phyloP scores from a whole-genome alignment of 2,329 filamentous ascomycete species.

The Metarhizium robertsii region DNA sequence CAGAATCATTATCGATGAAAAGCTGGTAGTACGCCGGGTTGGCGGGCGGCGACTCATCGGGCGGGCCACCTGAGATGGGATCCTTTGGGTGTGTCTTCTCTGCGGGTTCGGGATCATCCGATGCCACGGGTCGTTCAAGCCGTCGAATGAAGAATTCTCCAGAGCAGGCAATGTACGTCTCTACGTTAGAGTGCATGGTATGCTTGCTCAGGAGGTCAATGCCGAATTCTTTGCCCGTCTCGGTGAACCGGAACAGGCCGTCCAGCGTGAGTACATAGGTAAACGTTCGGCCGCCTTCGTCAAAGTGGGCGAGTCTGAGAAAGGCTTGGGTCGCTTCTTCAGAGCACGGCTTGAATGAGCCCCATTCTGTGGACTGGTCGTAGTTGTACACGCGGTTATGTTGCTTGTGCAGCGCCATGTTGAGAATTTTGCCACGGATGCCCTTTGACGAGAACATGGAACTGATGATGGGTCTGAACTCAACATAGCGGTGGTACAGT shows the following conservation, averaged over 20 bases:
- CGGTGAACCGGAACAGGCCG: conserved; percentile 79
- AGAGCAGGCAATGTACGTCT: conserved; percentile 81
- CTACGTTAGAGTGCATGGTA: conserved; percentile 92
- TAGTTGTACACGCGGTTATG: conserved; percentile 86
- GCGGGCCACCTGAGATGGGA: conserved; percentile 37
- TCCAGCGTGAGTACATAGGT: conserved; percentile 90
- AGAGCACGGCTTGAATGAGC: conserved; percentile 56
- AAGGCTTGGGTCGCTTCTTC: conserved; percentile 69
- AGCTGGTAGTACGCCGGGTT: conserved; percentile 64
- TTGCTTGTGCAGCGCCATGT: conserved; percentile 82
- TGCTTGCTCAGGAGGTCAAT: conserved; percentile 92
- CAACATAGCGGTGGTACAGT: conserved; percentile 86
- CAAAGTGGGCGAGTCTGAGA: conserved; percentile 76
- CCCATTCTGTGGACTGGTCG: conserved; percentile 65
- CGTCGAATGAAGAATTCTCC: conserved; percentile 88
- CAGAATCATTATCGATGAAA: conserved; percentile 89
- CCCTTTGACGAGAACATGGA: conserved; percentile 78
- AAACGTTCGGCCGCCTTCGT: conserved; percentile 76
- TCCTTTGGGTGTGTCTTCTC: conserved; percentile 43
- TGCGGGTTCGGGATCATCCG: conserved; percentile 31
- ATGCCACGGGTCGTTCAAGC: conserved; percentile 39
- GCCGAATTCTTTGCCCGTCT: conserved; percentile 91
- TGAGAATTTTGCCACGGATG: conserved; percentile 68
- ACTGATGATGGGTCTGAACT: conserved; percentile 84
- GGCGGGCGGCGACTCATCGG: conserved; percentile 30